Base-by-base conservation (phyloP, 768 basidiomycete species). In the Suillus discolor region DNA sequence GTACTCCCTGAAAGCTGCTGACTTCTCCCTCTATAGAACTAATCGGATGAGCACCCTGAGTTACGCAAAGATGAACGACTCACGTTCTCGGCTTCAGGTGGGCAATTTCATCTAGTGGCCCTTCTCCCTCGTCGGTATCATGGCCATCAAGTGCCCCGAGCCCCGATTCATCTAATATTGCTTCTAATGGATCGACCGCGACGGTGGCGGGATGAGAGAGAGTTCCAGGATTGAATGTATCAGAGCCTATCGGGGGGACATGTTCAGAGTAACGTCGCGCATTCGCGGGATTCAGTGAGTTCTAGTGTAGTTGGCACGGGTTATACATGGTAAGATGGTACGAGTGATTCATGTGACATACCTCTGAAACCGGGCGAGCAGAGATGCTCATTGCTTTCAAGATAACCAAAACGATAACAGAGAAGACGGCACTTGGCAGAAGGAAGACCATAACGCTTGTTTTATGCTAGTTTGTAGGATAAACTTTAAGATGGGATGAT, bases 151-250 rank as follows among this genome's bases (percentile, higher is more conserved):
- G 38, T 41, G 11, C 23, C 25, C 39, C 39, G 9, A 59, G 57
- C 16, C 64, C 51, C 25, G 60, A 28, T 62, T 18, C 44, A 63
- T 57, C 47, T 11, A 45, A 25, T 12, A 66, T 39, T 39, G 7
- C 62, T 36, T 66, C 53, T 15, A 54, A 31, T n/a, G 65, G 65
- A 25, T 51, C 55, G 11, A 49, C 61, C 4, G 44, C 62, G 13
- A 66, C 45, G 39, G 47, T 63, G 15, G 36, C 51, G 6, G 65
- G 65, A 63, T 66, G 65, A 42, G 62, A 66, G 20, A 66, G 62
- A 15, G 65, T 66, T 36, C 65, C 62, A 44, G 65, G 62, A 54
- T 66, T 63, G 54, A 64, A 63, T 23, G 51, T 66, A 44, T 66
- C 53, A 8, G 62, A 66, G 25, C 62, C 65, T 12, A 55, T 36